These are phyloP conservation scores for Taxillus chinensis DNA, from an alignment of 164 flowering plant genomes.

Conservation along the genomic window DNA sequence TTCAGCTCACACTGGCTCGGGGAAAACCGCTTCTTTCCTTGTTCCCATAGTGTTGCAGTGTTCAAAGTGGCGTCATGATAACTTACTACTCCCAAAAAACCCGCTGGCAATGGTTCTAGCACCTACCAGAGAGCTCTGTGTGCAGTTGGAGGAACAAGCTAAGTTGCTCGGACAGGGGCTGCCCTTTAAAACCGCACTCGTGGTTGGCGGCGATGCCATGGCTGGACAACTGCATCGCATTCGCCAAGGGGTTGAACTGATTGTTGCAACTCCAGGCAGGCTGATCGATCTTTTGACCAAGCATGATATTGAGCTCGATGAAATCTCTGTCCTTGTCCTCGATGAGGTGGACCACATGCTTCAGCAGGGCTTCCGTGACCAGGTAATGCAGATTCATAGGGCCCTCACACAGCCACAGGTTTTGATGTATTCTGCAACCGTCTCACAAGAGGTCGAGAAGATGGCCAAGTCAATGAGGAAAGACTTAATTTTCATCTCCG, in stretches of 20 bases:
- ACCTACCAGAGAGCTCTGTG: conserved; percentile 87
- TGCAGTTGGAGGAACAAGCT: conserved; percentile 90
- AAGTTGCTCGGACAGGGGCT: conserved; percentile 75
- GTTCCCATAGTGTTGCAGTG: conserved; percentile 66
- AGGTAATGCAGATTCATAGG: conserved; percentile 74
- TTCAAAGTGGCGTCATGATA: conserved; percentile 20
- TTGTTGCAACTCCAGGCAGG: conserved; percentile 91
- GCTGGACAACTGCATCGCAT: conserved; percentile 70
- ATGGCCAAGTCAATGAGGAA: conserved; percentile 49
- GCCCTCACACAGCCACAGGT: conserved; percentile 72
- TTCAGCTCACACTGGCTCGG: conserved; percentile 87
- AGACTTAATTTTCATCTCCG: conserved; percentile 34
- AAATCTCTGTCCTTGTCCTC: conserved; percentile 48
- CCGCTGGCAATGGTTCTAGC: conserved; percentile 74
- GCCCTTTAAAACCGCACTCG: conserved; percentile 86
- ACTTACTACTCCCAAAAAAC: conserved; percentile 20
- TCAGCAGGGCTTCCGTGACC: conserved; percentile 75
- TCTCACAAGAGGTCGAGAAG: conserved; percentile 59
- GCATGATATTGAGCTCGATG: conserved; percentile 62
- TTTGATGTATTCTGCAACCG: conserved; percentile 81
- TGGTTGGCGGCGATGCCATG: conserved; percentile 94
- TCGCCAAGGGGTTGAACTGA: conserved; percentile 65
- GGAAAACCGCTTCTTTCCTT: conserved; percentile 81
- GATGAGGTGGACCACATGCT: conserved; percentile 98
- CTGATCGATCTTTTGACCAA: conserved; percentile 76